These are phyloP conservation scores for Huntiella omanensis DNA, from an alignment of 2,329 filamentous ascomycete species.

Conservation along the genomic window DNA sequence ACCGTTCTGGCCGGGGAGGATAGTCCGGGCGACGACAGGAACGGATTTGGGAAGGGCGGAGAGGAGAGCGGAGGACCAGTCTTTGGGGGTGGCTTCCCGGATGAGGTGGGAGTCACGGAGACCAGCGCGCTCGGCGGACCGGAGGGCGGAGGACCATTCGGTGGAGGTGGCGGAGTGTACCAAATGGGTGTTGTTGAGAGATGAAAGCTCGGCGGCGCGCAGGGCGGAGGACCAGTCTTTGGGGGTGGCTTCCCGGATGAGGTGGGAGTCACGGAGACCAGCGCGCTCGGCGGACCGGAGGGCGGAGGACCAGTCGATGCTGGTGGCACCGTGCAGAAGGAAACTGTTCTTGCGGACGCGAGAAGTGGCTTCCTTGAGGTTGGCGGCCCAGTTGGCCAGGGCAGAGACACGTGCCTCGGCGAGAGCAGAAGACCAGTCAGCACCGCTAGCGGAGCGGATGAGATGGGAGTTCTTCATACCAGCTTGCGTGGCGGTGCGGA, in stretches of 20 bases:
- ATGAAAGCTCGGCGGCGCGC: conserved; percentile 15
- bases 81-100: conserved; percentile 15
- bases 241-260: conserved; percentile 14
- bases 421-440: conserved; percentile 10
- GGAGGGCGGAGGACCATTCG: conserved; percentile 19
- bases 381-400: conserved; percentile 7
- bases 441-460: background rate
- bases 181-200: conserved; percentile 7
- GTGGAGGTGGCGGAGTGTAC: conserved; percentile 15
- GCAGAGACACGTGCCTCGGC: conserved; percentile 3
- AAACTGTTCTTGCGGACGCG: conserved; percentile 5
- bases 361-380: conserved; percentile 7
- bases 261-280: conserved; percentile 10
- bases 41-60: background rate
- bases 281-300: conserved; percentile 18
- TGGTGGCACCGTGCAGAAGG: conserved; percentile 13
- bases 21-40: background rate
- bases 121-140: conserved; percentile 15
- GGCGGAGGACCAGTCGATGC: conserved; percentile 23
- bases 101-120: conserved; percentile 3
- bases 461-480: conserved; percentile 2
- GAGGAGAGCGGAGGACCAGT: background rate
- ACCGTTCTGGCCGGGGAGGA: background rate
- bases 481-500: conserved; percentile 13
- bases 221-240: conserved; percentile 5